phyloP scores from a whole-genome alignment of 129 eudicot species.

The Artemisia tridentata region DNA sequence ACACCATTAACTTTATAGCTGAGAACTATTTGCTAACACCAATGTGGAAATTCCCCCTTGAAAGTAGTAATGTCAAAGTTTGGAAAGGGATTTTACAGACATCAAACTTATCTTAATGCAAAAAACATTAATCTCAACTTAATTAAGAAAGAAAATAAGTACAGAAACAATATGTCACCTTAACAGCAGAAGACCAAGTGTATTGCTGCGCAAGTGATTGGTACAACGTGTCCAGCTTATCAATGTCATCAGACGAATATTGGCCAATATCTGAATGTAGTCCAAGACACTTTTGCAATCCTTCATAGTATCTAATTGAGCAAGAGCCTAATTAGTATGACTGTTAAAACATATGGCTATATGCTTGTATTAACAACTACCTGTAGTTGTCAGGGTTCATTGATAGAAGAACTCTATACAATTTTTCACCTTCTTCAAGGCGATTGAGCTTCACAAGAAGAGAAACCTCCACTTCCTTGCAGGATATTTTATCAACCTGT shows the following conservation, averaged over 20 bases:
- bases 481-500: conserved; percentile 63
- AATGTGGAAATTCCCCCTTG: too few relatives aligned
- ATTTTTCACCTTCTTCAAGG: conserved; percentile 56
- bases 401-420: conserved; percentile 56
- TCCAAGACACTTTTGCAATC: conserved; percentile 78
- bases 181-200: conserved; percentile 92
- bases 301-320: conserved; percentile 79
- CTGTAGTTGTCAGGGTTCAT: conserved; percentile 88
- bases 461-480: conserved; percentile 72
- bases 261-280: conserved; percentile 51
- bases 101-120: not conserved
- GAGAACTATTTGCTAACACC: too few relatives aligned
- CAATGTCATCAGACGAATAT: conserved; percentile 69
- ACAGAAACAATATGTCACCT: conserved; percentile 52
- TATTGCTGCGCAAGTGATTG: conserved; percentile 75
- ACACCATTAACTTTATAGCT: too few relatives aligned
- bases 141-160: not conserved
- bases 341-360: not conserved
- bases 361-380: conserved; percentile 22
- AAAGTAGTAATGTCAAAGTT: too few relatives aligned
- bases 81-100: not conserved
- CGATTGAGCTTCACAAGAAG: conserved; percentile 70
- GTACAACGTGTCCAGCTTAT: conserved; percentile 67
- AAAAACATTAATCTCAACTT: not conserved
- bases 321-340: conserved; percentile 13